Evolutionary conservation across 495 filamentous ascomycete genomes (phyloP), one percentile per base, ranked within the genome.

Genomic region (Saxophila tyrrhenica): DNA sequence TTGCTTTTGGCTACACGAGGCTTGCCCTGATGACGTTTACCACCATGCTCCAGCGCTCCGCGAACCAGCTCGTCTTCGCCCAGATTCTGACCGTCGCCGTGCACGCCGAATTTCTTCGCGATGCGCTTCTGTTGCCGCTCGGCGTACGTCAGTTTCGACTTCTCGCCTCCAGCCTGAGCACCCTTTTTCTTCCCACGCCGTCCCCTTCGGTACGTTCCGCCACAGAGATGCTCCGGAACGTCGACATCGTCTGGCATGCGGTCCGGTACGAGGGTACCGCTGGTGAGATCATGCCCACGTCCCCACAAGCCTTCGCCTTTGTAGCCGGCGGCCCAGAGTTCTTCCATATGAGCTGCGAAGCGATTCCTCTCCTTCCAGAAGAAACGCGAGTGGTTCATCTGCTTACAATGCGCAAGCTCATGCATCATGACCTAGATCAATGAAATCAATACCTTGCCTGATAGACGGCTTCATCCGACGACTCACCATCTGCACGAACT

Each of bases 281-380:
- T 80, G 47, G 73, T 59, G 3, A 91, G 58, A 1, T 74, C 62
- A 46, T 76, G 72, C 0, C 86, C 86, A 19, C 76, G 64, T 1
- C 84, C 83, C 86, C 86, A 91, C 29, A 91, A 65, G 0, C 86
- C 86, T 52, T 91, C 86, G 0, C 86, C 86, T 0, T 78, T 83
- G 56, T 86, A 91, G 2, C 73, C 73, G 24, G 72, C 75, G 1
- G 60, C 67, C 83, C 85, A 87, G 10, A 90, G 62, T 2, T 29
- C 71, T 46, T 75, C 72, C 73, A 91, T 78, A 32, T 85, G 74
- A 25, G 67, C 72, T 11, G 84, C 80, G 63, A 81, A 87, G 48
- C 68, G 61, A 63, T 88, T 83, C 25, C 85, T 67, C 16, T 86
- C 81, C 21, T 74, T 75, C 86, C 86, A 90, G 64, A 89, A 90